Evolutionary conservation across 2,329 filamentous ascomycete species (phyloP).

Genomic region (Pyrenochaeta sp.): DNA sequence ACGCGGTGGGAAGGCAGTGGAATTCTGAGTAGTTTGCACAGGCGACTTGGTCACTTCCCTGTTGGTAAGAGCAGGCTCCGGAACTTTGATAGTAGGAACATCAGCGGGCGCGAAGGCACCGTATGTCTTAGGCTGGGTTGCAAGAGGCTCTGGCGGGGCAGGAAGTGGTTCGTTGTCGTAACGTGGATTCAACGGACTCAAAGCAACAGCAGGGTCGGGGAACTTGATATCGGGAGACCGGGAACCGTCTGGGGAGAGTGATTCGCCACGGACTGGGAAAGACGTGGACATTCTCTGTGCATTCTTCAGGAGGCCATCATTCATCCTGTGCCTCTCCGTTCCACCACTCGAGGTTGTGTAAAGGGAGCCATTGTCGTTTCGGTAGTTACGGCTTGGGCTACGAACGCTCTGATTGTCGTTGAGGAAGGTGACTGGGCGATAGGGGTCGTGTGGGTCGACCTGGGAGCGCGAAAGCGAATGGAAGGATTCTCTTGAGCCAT

Average conservation of each 20-base stretch:
- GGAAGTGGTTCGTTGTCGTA: constrained; percentile 20
- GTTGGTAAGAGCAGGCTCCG: constrained; percentile 25
- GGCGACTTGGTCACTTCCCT: constrained; percentile 35
- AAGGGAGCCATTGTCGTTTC: constrained; percentile 56
- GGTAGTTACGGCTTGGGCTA: constrained; percentile 34
- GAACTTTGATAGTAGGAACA: constrained; percentile 33
- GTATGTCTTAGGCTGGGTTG: constrained; percentile 32
- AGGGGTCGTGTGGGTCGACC: constrained; percentile 81
- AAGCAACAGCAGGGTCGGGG: constrained; percentile 36
- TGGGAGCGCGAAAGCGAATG: constrained; percentile 83
- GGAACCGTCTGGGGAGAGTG: constrained; percentile 42
- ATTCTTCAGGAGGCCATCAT: constrained; percentile 61
- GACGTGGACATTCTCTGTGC: constrained; percentile 66
- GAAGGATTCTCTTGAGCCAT: constrained; percentile 83
- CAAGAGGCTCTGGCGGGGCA: constrained; percentile 18
- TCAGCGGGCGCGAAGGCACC: constrained; percentile 47
- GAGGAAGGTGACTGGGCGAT: constrained; percentile 71
- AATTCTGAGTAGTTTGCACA: constrained; percentile 25
- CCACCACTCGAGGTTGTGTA: constrained; percentile 60
- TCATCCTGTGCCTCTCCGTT: constrained; percentile 56
- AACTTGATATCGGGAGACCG: constrained; percentile 45
- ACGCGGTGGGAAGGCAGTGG: constrained; percentile 30
- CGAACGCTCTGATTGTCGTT: constrained; percentile 51
- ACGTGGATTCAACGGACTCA: constrained; percentile 42
- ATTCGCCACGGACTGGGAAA: constrained; percentile 53